These are phyloP conservation scores for Monascus ruber DNA, from an alignment of 2,329 filamentous ascomycete genomes.

Conservation along the genomic window DNA sequence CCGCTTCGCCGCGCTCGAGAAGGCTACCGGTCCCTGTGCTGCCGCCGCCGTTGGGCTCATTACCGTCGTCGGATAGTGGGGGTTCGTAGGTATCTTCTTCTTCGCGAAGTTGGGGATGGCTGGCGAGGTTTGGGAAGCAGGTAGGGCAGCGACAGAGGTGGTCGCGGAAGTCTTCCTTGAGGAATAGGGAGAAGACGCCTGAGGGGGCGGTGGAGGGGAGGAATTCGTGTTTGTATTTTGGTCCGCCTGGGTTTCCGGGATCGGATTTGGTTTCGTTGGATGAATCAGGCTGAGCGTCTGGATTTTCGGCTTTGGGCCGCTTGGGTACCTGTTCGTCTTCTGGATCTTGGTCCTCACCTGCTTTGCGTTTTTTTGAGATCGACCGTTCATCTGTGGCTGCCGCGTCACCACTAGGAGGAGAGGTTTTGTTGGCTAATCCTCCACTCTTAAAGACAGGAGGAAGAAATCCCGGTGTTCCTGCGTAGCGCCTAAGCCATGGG, in stretches of 20 bases:
- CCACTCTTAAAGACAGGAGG: conserved; percentile 50
- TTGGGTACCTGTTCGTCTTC: conserved; percentile 21
- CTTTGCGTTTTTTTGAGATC: conserved; percentile 54
- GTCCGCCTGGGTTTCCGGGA: conserved; percentile 5
- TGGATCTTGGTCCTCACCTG: conserved; percentile 38
- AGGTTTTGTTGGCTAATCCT: conserved; percentile 5
- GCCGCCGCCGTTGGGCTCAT: conserved; percentile 37
- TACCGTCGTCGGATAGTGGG: conserved; percentile 59
- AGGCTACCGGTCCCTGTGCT: conserved; percentile 65
- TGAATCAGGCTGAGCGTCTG: conserved; percentile 6
- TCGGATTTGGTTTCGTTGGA: conserved; percentile 2
- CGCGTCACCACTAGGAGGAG: background rate
- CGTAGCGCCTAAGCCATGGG: conserved; percentile 87
- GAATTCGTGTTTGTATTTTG: conserved; percentile 44
- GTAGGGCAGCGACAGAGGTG: conserved; percentile 68
- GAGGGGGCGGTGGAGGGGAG: conserved; percentile 45
- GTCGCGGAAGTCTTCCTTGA: conserved; percentile 66
- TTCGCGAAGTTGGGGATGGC: conserved; percentile 73
- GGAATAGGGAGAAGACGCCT: conserved; percentile 67
- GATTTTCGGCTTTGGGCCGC: conserved; percentile 36
- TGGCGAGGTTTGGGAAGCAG: conserved; percentile 65
- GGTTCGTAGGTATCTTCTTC: conserved; percentile 93
- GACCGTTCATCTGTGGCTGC: conserved; percentile 2
- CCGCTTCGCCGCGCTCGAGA: conserved; percentile 83
- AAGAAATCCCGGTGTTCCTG: conserved; percentile 67